These are phyloP conservation scores for Moricandia arvensis DNA, from an alignment of 345 rosid genomes.

Conservation along the genomic window DNA sequence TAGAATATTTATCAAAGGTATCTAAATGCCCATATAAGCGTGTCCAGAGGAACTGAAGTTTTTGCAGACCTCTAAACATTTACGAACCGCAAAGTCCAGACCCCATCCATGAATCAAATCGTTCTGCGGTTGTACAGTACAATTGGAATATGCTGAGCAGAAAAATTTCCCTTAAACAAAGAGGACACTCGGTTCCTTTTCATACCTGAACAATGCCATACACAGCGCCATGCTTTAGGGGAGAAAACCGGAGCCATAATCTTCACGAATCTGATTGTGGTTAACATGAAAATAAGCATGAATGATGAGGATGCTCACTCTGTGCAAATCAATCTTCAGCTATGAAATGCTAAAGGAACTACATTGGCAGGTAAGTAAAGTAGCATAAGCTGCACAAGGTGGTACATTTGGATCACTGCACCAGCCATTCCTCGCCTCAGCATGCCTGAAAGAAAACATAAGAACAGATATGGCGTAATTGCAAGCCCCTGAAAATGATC, in stretches of 20 bases:
- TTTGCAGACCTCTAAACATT: constrained; percentile 57
- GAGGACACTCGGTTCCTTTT: not conserved
- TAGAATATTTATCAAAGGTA: not conserved
- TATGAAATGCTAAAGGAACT: not conserved
- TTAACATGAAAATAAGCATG: not conserved
- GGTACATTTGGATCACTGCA: constrained; percentile 76
- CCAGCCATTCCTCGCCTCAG: constrained; percentile 88
- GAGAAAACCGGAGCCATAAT: constrained; percentile 98
- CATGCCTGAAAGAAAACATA: constrained; percentile 44
- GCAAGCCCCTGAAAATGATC: not conserved
- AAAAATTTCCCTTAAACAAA: not conserved
- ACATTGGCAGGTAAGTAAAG: not conserved
- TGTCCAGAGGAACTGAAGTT: constrained; percentile 1
- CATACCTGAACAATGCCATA: constrained; percentile 96
- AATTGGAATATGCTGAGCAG: not conserved
- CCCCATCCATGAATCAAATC: constrained; percentile 88
- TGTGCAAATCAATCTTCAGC: not conserved
- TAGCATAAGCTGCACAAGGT: constrained; percentile 94
- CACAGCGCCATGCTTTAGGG: constrained; percentile 92
- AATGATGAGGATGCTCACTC: not conserved
- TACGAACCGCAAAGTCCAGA: constrained; percentile 65
- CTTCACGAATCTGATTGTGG: constrained; percentile 75
- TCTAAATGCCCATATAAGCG: not conserved
- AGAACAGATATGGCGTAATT: not conserved
- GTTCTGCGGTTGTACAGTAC: constrained; percentile 43